Conservation (phyloP, 2,329 filamentous ascomycete species). For the Trichoderma sp. region DNA sequence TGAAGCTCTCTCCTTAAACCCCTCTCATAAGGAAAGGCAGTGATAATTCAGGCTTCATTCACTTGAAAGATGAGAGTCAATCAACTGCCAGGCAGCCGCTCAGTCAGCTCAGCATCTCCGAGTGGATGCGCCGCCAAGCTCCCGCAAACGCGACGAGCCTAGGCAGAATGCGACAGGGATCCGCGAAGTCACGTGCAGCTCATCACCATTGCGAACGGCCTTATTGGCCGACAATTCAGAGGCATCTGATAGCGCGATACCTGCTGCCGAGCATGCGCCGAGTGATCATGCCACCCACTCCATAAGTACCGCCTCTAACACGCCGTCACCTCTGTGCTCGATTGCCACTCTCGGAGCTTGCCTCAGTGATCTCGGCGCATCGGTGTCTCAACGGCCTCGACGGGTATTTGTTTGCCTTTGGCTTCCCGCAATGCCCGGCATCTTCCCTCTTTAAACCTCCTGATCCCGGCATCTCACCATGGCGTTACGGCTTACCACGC, state of each 20-base stretch:
- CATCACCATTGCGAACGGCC: conserved; percentile 31
- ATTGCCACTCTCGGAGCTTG: conserved; percentile 27
- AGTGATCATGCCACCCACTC: not conserved
- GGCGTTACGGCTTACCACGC: conserved; percentile 39
- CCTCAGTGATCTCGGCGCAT: conserved; percentile 26
- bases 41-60: not conserved
- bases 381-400: conserved; percentile 12
- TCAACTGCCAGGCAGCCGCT: conserved; percentile 8
- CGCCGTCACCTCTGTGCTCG: conserved; percentile 2
- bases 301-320: not conserved
- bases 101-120: conserved; percentile 11
- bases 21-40: not conserved
- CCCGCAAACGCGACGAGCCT: conserved; percentile 39
- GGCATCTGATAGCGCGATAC: conserved; percentile 28
- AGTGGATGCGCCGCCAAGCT: conserved; percentile 30
- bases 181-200: conserved; percentile 40
- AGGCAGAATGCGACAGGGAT: conserved; percentile 33
- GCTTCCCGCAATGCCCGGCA: conserved; percentile 5
- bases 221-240: conserved; percentile 34
- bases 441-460: conserved; percentile 8
- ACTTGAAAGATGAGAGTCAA: not conserved
- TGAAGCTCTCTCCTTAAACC: no score
- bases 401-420: not conserved
- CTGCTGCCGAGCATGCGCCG: conserved; percentile 2
- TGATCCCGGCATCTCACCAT: conserved; percentile 32